phyloP scores from a whole-genome alignment of 306 rosid species.

The Herpetospermum pedunculosum region DNA sequence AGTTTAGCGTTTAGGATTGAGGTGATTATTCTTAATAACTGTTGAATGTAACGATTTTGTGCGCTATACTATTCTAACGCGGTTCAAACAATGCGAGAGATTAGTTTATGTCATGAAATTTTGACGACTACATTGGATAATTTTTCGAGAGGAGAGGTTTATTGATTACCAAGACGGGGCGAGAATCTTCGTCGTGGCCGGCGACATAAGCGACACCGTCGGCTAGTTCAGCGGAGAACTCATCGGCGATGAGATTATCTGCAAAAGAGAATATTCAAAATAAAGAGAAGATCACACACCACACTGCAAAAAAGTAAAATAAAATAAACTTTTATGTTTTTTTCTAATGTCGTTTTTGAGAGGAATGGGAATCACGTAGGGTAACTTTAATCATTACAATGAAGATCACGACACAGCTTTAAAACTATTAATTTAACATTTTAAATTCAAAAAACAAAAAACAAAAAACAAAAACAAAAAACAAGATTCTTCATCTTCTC shows the following conservation, averaged over 20 bases:
- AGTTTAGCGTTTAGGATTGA: no score
- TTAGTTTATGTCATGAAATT: no score
- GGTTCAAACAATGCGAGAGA: no score
- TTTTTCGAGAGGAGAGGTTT: not conserved
- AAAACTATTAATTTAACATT: conserved; percentile 23
- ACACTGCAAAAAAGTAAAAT: no score
- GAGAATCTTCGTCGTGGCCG: conserved; percentile 84
- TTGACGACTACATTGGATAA: no score
- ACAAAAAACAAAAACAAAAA: conserved; percentile 18
- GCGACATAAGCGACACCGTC: conserved; percentile 88
- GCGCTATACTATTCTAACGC: no score
- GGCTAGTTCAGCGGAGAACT: conserved; percentile 88
- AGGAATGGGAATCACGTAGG: conserved; percentile 6
- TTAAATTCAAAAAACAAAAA: conserved; percentile 34
- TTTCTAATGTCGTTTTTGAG: not conserved
- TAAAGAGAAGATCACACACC: not conserved
- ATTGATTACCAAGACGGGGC: conserved; percentile 68
- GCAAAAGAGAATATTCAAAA: conserved; percentile 12
- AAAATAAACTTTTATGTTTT: not conserved
- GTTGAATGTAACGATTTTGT: no score
- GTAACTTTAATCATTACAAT: conserved; percentile 38
- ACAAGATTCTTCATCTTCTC: conserved; percentile 45
- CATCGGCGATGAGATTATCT: conserved; percentile 89
- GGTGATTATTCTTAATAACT: no score
- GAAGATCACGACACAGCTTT: conserved; percentile 24